Evolutionary conservation across 2,329 filamentous ascomycete species (phyloP).

Genomic region (Dactylellina haptotyla): DNA sequence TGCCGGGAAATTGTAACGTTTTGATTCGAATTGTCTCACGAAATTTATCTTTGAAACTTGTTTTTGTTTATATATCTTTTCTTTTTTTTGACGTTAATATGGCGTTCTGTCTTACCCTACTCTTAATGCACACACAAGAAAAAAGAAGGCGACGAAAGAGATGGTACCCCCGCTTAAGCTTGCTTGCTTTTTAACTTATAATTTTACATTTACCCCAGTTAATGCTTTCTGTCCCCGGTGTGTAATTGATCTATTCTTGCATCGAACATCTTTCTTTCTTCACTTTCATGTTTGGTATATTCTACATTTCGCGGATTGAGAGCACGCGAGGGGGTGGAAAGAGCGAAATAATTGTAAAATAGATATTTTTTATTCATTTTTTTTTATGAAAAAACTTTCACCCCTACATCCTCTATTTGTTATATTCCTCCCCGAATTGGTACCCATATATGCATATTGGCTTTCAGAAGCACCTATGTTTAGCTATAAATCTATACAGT

Average conservation of each 20-base stretch:
- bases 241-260: background rate
- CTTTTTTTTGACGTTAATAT: slow-evolving; percentile 8
- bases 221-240: background rate
- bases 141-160: slow-evolving; percentile 28
- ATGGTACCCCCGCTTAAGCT: background rate
- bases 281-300: background rate
- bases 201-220: background rate
- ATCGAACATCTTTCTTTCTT: background rate
- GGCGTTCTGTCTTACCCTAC: slow-evolving; percentile 25
- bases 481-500: no score
- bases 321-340: background rate
- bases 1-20: background rate
- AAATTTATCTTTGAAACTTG: slow-evolving; percentile 5
- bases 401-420: background rate
- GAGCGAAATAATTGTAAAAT: slow-evolving; percentile 8
- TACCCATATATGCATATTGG: no score
- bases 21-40: slow-evolving; percentile 2
- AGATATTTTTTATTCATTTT: slow-evolving; percentile 2
- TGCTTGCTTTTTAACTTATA: background rate
- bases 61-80: background rate
- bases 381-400: background rate
- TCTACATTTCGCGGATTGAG: background rate
- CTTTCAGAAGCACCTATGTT: no score
- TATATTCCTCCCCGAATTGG: background rate
- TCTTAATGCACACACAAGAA: slow-evolving; percentile 18